Percentiles rank a stretch among this genome's conserved stretches.
Conservation (phyloP, 1,284 basidiomycete genomes). For the Cerioporus squamosus region DNA sequence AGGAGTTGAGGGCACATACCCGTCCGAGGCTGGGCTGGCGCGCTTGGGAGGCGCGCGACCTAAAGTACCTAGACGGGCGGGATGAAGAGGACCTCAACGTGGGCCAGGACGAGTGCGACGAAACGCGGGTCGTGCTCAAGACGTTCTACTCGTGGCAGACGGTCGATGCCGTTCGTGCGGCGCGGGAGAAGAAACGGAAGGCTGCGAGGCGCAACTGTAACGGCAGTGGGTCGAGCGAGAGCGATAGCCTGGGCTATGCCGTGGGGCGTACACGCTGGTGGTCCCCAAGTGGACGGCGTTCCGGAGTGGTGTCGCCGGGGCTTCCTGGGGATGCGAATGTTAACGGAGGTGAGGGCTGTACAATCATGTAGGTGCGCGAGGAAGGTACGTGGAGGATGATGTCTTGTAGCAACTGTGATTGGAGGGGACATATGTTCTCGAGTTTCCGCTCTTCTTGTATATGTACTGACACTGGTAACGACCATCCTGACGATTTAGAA, state of each 20-base stretch:
- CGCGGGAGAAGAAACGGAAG: slow-evolving; percentile 57
- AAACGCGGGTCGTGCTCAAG: slow-evolving; percentile 75
- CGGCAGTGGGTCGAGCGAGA: slow-evolving; percentile 37
- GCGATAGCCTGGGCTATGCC: slow-evolving; percentile 12
- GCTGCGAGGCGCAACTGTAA: slow-evolving; percentile 46
- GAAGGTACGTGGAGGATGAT: slow-evolving; percentile 12
- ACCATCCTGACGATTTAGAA: slow-evolving; percentile 7
- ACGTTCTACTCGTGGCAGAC: slow-evolving; percentile 88
- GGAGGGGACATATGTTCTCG: neutral
- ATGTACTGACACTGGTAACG: slow-evolving; percentile 3
- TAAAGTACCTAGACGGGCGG: slow-evolving; percentile 68
- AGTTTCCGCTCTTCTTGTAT: neutral
- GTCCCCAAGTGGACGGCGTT: slow-evolving; percentile 44
- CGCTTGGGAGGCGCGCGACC: slow-evolving; percentile 66
- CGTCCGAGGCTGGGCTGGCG: slow-evolving; percentile 77
- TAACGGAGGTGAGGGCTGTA: slow-evolving; percentile 44
- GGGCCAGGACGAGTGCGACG: slow-evolving; percentile 79
- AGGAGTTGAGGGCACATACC: slow-evolving; percentile 56
- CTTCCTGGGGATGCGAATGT: slow-evolving; percentile 34
- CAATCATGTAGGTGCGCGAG: slow-evolving; percentile 42
- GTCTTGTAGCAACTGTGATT: slow-evolving; percentile 1
- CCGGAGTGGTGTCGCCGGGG: slow-evolving; percentile 38
- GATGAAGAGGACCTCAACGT: slow-evolving; percentile 60
- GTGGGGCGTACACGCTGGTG: slow-evolving; percentile 45
- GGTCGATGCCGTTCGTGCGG: slow-evolving; percentile 70